Conservation (phyloP, 805 yeast species). For the Teunomyces cretensis region DNA sequence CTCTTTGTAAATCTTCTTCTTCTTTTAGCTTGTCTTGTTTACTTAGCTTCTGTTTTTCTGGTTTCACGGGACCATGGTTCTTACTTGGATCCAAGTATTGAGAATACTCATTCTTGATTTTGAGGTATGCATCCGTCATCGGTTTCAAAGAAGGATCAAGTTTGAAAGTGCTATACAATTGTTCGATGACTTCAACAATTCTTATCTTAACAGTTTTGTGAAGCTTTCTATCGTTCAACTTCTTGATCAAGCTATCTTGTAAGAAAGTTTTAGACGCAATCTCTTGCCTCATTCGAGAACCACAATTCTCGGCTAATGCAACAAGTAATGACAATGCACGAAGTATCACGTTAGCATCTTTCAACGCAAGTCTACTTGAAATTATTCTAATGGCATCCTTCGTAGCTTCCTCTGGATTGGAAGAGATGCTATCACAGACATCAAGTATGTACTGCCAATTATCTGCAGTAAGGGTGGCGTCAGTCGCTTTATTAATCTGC, state of each 20-base stretch:
- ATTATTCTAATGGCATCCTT: constrained; percentile 29
- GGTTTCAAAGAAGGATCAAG: constrained; percentile 75
- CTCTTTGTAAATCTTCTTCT: constrained; percentile 78
- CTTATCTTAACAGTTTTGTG: constrained; percentile 68
- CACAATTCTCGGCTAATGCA: constrained; percentile 46
- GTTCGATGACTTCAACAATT: constrained; percentile 65
- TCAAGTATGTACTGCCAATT: constrained; percentile 46
- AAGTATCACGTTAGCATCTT: constrained; percentile 42
- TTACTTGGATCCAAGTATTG: constrained; percentile 25
- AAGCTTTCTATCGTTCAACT: constrained; percentile 53
- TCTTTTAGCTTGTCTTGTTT: constrained; percentile 54
- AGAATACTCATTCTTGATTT: constrained; percentile 41
- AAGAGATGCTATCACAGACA: constrained; percentile 38
- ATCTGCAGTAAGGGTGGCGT: constrained; percentile 39
- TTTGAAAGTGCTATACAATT: constrained; percentile 62
- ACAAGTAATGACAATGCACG: constrained; percentile 36
- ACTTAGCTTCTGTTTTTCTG: constrained; percentile 52
- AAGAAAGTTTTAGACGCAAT: constrained; percentile 39
- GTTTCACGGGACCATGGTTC: constrained; percentile 49
- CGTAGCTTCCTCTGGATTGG: constrained; percentile 38
- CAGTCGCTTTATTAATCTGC: constrained; percentile 36
- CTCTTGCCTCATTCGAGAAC: constrained; percentile 44
- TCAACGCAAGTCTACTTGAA: constrained; percentile 22
- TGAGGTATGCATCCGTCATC: constrained; percentile 59
- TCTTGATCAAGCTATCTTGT: constrained; percentile 32